A percentile compares a stretch with the other conserved stretches of the same genome.
These are phyloP conservation scores for Dendrobium catenatum DNA, from an alignment of 106 monocot species.

Conservation along the genomic window DNA sequence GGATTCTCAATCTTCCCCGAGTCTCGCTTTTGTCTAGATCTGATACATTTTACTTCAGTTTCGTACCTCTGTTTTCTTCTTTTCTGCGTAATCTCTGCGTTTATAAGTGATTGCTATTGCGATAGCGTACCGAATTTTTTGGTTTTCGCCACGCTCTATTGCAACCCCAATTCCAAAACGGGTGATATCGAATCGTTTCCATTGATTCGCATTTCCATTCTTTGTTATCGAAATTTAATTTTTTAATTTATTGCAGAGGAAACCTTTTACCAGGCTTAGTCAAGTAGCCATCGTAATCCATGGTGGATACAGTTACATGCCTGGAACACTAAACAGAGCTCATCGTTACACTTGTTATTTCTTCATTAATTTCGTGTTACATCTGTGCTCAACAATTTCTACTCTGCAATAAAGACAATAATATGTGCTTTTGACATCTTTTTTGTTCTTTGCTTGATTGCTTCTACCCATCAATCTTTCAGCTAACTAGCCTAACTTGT, in stretches of 20 bases:
- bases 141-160: too few relatives aligned
- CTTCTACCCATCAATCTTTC: too few relatives aligned
- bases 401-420: background rate
- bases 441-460: too few relatives aligned
- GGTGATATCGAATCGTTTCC: too few relatives aligned
- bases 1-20: slow-evolving; percentile 8
- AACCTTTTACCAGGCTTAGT: slow-evolving; percentile 17
- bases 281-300: slow-evolving; percentile 17
- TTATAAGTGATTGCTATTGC: too few relatives aligned
- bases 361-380: slow-evolving; percentile 15
- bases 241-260: too few relatives aligned
- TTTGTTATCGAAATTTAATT: too few relatives aligned
- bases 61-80: background rate
- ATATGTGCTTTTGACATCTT: too few relatives aligned
- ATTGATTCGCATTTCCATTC: too few relatives aligned
- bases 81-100: background rate
- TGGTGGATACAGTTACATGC: slow-evolving; percentile 38
- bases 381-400: slow-evolving; percentile 23
- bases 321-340: slow-evolving; percentile 23
- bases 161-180: too few relatives aligned
- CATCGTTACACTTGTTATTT: slow-evolving; percentile 23
- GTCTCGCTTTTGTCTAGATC: slow-evolving; percentile 22
- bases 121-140: too few relatives aligned
- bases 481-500: too few relatives aligned
- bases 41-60: background rate